Evolutionary conservation across 106 monocot species (phyloP).

Genomic region (Dioscorea zingiberensis): DNA sequence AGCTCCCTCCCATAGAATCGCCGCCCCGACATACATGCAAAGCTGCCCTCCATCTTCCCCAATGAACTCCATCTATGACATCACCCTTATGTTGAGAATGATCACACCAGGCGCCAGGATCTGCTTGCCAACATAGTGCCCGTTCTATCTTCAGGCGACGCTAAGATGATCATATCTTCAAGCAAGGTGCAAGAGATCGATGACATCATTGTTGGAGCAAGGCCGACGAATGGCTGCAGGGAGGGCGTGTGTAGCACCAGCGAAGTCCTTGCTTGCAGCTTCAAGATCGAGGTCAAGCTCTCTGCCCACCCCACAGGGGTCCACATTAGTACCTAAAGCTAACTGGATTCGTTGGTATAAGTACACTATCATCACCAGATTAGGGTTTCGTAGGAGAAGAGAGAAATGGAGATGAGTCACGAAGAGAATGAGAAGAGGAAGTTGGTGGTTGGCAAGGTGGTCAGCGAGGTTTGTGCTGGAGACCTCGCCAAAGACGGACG

Average conservation of each 20-base stretch:
- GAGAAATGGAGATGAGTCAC: too few species aligned
- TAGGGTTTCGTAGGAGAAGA: too few species aligned
- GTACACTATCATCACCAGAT: constrained; percentile 9
- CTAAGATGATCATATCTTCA: constrained; percentile 10
- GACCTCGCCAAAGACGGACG: too few species aligned
- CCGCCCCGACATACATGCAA: constrained; percentile 47
- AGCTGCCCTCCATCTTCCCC: background rate
- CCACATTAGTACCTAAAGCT: background rate
- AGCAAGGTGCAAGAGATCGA: background rate
- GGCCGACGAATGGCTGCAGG: background rate
- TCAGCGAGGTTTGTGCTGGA: too few species aligned
- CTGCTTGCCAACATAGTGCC: constrained; percentile 71
- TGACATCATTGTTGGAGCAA: background rate
- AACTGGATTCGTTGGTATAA: background rate
- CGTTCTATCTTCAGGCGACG: constrained; percentile 69
- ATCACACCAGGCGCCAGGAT: constrained; percentile 46
- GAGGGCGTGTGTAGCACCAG: background rate
- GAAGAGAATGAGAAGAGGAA: too few species aligned
- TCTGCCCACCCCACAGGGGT: too few species aligned
- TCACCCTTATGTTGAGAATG: constrained; percentile 66
- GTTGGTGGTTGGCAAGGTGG: too few species aligned
- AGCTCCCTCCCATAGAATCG: constrained; percentile 70
- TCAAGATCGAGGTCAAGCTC: background rate
- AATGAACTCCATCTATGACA: constrained; percentile 7
- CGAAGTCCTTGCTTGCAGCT: background rate